A percentile compares a stretch with the other conserved stretches of the same genome.
Evolutionary conservation across 2,329 filamentous ascomycete species (phyloP).

Genomic region (Nemania serpens): DNA sequence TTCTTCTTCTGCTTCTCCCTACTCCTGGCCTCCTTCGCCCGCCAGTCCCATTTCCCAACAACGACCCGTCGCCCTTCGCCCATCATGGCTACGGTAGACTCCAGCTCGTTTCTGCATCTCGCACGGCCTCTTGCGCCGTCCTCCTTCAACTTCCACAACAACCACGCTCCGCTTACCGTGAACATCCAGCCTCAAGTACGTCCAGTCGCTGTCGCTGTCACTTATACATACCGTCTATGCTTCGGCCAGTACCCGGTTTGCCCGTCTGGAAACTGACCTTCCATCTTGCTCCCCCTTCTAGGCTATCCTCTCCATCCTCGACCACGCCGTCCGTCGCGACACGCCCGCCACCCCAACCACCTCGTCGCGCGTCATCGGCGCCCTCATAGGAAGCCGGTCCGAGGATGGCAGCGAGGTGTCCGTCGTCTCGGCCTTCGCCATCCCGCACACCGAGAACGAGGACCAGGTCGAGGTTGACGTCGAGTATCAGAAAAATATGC

Average conservation of each 20-base stretch:
- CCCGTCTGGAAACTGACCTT: slow-evolving; percentile 2
- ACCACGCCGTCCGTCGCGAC: slow-evolving; percentile 92
- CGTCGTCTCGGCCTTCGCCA: slow-evolving; percentile 95
- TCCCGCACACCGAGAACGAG: slow-evolving; percentile 96
- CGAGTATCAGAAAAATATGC: slow-evolving; percentile 99
- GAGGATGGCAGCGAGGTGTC: slow-evolving; percentile 97
- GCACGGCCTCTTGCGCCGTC: slow-evolving; percentile 88
- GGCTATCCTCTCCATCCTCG: slow-evolving; percentile 78
- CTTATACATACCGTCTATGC: too few species aligned
- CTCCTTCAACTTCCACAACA: slow-evolving; percentile 76
- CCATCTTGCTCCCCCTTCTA: slow-evolving; percentile 36
- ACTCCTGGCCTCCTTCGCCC: slow-evolving; percentile 1
- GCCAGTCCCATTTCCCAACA: slow-evolving; percentile 6
- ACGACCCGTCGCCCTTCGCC: slow-evolving; percentile 3
- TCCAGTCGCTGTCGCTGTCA: slow-evolving; percentile 10
- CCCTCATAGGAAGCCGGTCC: slow-evolving; percentile 86
- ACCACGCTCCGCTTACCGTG: slow-evolving; percentile 89
- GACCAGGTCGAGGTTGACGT: slow-evolving; percentile 99
- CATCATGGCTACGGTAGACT: slow-evolving; percentile 74
- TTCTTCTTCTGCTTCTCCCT: neutral
- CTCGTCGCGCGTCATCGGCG: slow-evolving; percentile 95
- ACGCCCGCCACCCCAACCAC: slow-evolving; percentile 64
- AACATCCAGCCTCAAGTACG: slow-evolving; percentile 93
- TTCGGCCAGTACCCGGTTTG: too few species aligned
- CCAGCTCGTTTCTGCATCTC: slow-evolving; percentile 91